Percentiles rank a stretch among this genome's conserved stretches.
phyloP scores from a whole-genome alignment of 257 asterid genomes.

The Penstemon barbatus region DNA sequence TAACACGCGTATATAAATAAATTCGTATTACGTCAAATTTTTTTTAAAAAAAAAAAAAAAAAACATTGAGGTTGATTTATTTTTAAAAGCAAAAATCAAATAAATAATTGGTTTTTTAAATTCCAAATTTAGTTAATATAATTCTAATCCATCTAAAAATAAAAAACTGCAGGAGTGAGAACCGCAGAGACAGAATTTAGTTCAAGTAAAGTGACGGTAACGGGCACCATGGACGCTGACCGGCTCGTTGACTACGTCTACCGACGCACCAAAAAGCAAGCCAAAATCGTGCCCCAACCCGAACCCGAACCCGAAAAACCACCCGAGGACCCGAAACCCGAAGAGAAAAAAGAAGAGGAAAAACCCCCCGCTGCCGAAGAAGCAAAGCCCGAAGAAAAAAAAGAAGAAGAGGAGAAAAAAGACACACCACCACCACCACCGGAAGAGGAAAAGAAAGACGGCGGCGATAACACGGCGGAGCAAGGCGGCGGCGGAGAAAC shows the following conservation, averaged over 20 bases:
- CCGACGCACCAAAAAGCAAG: slow-evolving; percentile 76
- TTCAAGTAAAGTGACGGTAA: slow-evolving; percentile 71
- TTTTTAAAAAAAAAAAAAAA: neutral
- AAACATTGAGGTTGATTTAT: neutral
- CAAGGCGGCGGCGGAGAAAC: slow-evolving; percentile 18
- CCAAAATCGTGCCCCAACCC: slow-evolving; percentile 69
- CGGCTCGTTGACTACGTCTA: slow-evolving; percentile 78
- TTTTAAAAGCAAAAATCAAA: too few relatives aligned
- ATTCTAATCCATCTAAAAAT: neutral
- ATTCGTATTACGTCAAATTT: too few relatives aligned
- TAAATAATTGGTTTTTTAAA: too few relatives aligned
- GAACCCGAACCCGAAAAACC: slow-evolving; percentile 52
- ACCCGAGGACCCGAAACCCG: slow-evolving; percentile 29
- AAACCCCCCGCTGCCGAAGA: slow-evolving; percentile 29
- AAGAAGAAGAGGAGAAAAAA: slow-evolving; percentile 34
- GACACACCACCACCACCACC: neutral
- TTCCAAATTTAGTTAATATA: neutral
- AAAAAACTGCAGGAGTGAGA: slow-evolving; percentile 54
- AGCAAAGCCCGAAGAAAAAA: slow-evolving; percentile 51
- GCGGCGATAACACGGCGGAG: slow-evolving; percentile 24
- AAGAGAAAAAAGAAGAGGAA: slow-evolving; percentile 39
- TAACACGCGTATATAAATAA: too few relatives aligned
- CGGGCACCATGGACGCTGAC: slow-evolving; percentile 74
- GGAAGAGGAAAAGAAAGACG: slow-evolving; percentile 35
- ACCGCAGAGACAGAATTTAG: slow-evolving; percentile 70